A percentile compares a stretch with the other conserved stretches of the same genome.
Conservation (phyloP, 352 stramenopile species). For the Pythium myriotylum region DNA sequence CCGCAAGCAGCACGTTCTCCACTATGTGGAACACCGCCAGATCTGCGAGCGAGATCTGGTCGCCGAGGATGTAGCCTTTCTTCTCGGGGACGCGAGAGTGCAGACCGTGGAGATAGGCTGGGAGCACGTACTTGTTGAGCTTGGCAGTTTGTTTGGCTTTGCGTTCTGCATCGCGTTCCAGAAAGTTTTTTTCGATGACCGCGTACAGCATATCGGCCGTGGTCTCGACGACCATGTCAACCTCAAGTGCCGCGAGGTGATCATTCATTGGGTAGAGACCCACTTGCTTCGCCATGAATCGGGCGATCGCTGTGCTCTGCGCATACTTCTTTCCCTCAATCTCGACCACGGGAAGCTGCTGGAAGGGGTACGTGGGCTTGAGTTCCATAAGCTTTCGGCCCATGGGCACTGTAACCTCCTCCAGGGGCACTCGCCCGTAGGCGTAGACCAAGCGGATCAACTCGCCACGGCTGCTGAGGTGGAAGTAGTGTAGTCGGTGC, state of each 20-base stretch:
- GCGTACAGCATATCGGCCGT: slow-evolving; percentile 30
- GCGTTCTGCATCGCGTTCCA: slow-evolving; percentile 31
- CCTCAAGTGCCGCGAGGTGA: slow-evolving; percentile 32
- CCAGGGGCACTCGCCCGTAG: slow-evolving; percentile 41
- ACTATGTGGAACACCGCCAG: slow-evolving; percentile 43
- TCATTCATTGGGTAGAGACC: slow-evolving; percentile 38
- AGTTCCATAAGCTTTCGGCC: slow-evolving; percentile 26
- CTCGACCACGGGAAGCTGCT: slow-evolving; percentile 47
- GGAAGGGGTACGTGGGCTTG: slow-evolving; percentile 46
- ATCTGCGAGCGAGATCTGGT: slow-evolving; percentile 39
- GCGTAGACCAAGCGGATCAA: slow-evolving; percentile 43
- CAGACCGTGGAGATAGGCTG: slow-evolving; percentile 30
- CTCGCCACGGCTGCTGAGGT: slow-evolving; percentile 46
- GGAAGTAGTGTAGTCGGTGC: slow-evolving; percentile 45
- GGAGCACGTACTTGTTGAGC: slow-evolving; percentile 37
- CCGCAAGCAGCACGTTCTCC: slow-evolving; percentile 34
- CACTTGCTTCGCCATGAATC: slow-evolving; percentile 43
- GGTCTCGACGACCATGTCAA: slow-evolving; percentile 42
- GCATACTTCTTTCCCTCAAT: slow-evolving; percentile 40
- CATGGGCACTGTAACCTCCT: slow-evolving; percentile 38
- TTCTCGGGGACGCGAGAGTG: slow-evolving; percentile 20
- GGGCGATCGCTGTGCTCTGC: slow-evolving; percentile 42
- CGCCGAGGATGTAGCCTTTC: slow-evolving; percentile 38
- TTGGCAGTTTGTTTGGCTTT: slow-evolving; percentile 31
- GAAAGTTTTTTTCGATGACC: slow-evolving; percentile 31